Base-by-base conservation (phyloP, 2,329 filamentous ascomycete genomes). In the Xylariaceae sp. region DNA sequence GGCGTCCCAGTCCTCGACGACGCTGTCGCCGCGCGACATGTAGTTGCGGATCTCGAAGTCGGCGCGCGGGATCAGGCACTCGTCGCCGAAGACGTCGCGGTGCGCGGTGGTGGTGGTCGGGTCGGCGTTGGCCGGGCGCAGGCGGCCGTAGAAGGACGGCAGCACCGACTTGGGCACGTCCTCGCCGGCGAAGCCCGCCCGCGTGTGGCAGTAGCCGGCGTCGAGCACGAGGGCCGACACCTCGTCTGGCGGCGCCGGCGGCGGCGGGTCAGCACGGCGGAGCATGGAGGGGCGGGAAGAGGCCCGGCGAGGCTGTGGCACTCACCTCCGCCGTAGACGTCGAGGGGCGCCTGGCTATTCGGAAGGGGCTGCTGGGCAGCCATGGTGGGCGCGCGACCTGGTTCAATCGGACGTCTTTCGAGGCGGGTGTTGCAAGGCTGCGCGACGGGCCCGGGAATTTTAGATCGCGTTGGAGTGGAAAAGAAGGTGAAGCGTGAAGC, bases 161-260 rank as follows among this genome's bases (percentile, higher is more conserved):
- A 94, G 74, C 37, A 96, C 80, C 19, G 86, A 88, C 67, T 96
- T 96, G 49, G 92, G 92, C 1, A 88, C 83, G 64, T 98, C 92
- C 74, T 98, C 93, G 55, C 93, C 92, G 10, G 93, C 93, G 55
- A 96, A 98, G 38, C 92, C 92, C 39, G 89, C 92, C 62, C 93
- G 88, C 25, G 85, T 89, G 48, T 79, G 82, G 55, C 84, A 86
- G 65, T 88, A 95, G 42, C 93, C 92, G 3, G 92, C 85, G 57
- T 98, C 92, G 55, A 98, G 85, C 23, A 98, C 86, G 49, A 98
- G 83, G 33, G 93, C 93, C 22, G 89, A 93, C 45, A 98, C 89
- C 68, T 98, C 92, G 69, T 98, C 92, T 94, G 51, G n/a, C n/a
- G n/a, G n/a, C n/a, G n/a, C n/a, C 14, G 3, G 14, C 15, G 9